A percentile compares a stretch with the other conserved stretches of the same genome.
Evolutionary conservation across 2,329 filamentous ascomycete genomes (phyloP).

Genomic region (Capronia americana): DNA sequence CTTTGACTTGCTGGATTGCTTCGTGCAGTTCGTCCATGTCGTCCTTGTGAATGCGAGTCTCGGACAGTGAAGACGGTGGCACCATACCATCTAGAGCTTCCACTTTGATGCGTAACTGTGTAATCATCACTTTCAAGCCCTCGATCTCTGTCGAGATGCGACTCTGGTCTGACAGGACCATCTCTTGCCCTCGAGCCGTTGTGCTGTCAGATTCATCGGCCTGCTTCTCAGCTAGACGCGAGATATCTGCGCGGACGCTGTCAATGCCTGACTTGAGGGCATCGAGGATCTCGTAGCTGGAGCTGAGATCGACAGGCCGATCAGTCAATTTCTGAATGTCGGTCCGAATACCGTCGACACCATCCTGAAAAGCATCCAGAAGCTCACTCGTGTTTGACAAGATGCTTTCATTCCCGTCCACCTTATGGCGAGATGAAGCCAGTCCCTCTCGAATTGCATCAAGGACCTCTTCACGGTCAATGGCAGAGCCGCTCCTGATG

Average conservation of each 20-base stretch:
- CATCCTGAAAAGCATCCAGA: slow-evolving; percentile 68
- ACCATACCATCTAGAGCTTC: slow-evolving; percentile 72
- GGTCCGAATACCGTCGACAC: slow-evolving; percentile 74
- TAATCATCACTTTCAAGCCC: slow-evolving; percentile 81
- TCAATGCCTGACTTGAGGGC: slow-evolving; percentile 83
- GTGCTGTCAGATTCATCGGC: slow-evolving; percentile 58
- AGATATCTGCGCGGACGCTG: slow-evolving; percentile 77
- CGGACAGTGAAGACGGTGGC: slow-evolving; percentile 49
- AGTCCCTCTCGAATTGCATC: slow-evolving; percentile 58
- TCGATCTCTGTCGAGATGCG: slow-evolving; percentile 75
- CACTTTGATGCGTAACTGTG: slow-evolving; percentile 81
- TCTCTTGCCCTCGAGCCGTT: slow-evolving; percentile 59
- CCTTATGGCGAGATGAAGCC: slow-evolving; percentile 60
- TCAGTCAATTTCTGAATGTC: slow-evolving; percentile 78
- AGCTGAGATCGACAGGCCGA: slow-evolving; percentile 80
- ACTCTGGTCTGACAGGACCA: slow-evolving; percentile 63
- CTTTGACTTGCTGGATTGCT: slow-evolving; percentile 61
- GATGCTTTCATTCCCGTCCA: slow-evolving; percentile 62
- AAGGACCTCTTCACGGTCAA: slow-evolving; percentile 71
- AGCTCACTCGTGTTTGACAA: slow-evolving; percentile 63
- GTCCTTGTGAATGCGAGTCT: slow-evolving; percentile 53
- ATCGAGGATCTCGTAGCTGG: slow-evolving; percentile 88
- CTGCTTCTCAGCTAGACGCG: slow-evolving; percentile 69
- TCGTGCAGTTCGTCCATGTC: slow-evolving; percentile 55
- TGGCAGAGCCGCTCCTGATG: slow-evolving; percentile 50